Evolutionary conservation across 1,139 yeast species (phyloP).

Genomic region (Geotrichum carabidarum): DNA sequence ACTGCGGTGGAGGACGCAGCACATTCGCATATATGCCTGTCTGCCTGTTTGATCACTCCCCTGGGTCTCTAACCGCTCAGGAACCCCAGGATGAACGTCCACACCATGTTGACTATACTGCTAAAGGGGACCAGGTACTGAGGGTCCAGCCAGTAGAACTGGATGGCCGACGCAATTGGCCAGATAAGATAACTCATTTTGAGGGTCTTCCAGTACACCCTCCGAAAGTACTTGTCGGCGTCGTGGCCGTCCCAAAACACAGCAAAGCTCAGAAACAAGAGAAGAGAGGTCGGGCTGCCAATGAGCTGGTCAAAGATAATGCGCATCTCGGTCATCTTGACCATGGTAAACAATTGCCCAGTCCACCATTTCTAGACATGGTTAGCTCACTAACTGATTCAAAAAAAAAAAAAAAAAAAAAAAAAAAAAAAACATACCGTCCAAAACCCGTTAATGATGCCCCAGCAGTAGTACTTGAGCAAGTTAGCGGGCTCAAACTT

Average conservation of each 20-base stretch:
- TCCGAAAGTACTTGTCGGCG: constrained; percentile 32
- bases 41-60: too few species aligned
- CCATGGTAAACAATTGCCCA: constrained; percentile 29
- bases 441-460: constrained; percentile 38
- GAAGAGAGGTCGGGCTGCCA: constrained; percentile 37
- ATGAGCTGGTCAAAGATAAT: constrained; percentile 35
- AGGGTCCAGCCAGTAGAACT: constrained; percentile 33
- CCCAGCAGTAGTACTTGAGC: constrained; percentile 40
- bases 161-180: constrained; percentile 37
- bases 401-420: neutral
- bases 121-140: constrained; percentile 36
- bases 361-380: constrained; percentile 36
- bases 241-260: constrained; percentile 40
- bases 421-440: constrained; percentile 26
- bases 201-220: constrained; percentile 29
- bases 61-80: constrained; percentile 9
- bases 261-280: constrained; percentile 33
- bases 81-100: constrained; percentile 37
- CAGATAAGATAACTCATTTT: constrained; percentile 35
- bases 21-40: too few species aligned
- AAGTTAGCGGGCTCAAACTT: constrained; percentile 24
- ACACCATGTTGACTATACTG: constrained; percentile 34
- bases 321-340: constrained; percentile 26
- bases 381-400: neutral
- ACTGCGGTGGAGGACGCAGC: too few species aligned